These are phyloP conservation scores for Fusarium hainanense DNA, from an alignment of 2,329 filamentous ascomycete species.

Conservation along the genomic window DNA sequence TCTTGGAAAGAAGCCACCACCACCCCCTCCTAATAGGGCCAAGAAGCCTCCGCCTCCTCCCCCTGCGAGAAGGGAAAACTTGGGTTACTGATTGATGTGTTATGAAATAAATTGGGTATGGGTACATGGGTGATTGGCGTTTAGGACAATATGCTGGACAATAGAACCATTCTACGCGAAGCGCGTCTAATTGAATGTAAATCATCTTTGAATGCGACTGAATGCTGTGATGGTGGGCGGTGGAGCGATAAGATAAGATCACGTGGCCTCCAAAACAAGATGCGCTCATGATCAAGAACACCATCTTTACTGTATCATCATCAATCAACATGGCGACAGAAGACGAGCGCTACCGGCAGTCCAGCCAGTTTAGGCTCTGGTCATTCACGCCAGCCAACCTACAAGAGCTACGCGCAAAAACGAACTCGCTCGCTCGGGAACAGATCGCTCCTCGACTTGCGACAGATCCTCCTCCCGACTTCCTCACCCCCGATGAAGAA, in stretches of 20 bases:
- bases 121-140: slow-evolving; percentile 30
- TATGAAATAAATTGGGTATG: slow-evolving; percentile 3
- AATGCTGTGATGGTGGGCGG: background rate
- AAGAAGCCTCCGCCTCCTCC: slow-evolving; percentile 55
- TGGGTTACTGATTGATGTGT: slow-evolving; percentile 39
- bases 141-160: slow-evolving; percentile 25
- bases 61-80: slow-evolving; percentile 48
- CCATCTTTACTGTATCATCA: slow-evolving; percentile 8
- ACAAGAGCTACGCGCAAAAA: slow-evolving; percentile 76
- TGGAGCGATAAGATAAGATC: slow-evolving; percentile 26
- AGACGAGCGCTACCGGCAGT: slow-evolving; percentile 89
- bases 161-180: slow-evolving; percentile 35
- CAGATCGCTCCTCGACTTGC: slow-evolving; percentile 70
- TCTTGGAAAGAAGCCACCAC: slow-evolving; percentile 64
- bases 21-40: slow-evolving; percentile 61
- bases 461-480: slow-evolving; percentile 72
- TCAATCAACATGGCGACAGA: slow-evolving; percentile 74
- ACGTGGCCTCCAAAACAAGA: slow-evolving; percentile 19
- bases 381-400: slow-evolving; percentile 84
- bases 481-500: slow-evolving; percentile 86
- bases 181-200: slow-evolving; percentile 34
- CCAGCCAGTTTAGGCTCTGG: slow-evolving; percentile 92
- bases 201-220: background rate
- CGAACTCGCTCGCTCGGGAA: slow-evolving; percentile 77
- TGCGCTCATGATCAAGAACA: background rate